phyloP scores from a whole-genome alignment of 345 rosid species.

The Gossypium australe region DNA sequence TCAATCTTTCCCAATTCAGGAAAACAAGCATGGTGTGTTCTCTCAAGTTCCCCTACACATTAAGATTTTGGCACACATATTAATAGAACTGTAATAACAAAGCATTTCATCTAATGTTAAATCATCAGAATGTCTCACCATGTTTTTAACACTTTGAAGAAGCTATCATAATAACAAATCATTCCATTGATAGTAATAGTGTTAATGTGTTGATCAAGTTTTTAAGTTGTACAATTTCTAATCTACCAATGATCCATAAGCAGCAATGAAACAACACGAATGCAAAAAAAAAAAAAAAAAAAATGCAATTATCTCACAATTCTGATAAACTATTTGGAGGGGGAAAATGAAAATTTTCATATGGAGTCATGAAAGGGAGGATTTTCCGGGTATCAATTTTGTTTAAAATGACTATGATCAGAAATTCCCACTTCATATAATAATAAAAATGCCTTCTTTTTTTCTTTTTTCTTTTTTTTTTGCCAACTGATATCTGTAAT shows the following conservation, averaged over 20 bases:
- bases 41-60: conserved; percentile 50
- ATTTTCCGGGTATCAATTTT: background rate
- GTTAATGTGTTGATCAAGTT: background rate
- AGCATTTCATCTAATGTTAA: background rate
- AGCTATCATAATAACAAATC: no score
- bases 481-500: background rate
- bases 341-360: background rate
- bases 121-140: background rate
- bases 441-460: background rate
- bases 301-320: background rate
- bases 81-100: background rate
- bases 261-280: background rate
- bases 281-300: background rate
- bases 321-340: background rate
- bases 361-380: background rate
- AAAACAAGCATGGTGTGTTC: conserved; percentile 37
- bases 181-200: background rate
- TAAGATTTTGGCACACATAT: background rate
- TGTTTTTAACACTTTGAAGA: background rate
- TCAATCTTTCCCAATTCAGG: conserved; percentile 41
- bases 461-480: background rate
- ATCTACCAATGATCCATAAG: background rate
- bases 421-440: background rate
- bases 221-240: background rate
- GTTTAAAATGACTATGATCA: background rate